phyloP scores from a whole-genome alignment of 139 green algal genomes.

The Chlamydomonas incerta region DNA sequence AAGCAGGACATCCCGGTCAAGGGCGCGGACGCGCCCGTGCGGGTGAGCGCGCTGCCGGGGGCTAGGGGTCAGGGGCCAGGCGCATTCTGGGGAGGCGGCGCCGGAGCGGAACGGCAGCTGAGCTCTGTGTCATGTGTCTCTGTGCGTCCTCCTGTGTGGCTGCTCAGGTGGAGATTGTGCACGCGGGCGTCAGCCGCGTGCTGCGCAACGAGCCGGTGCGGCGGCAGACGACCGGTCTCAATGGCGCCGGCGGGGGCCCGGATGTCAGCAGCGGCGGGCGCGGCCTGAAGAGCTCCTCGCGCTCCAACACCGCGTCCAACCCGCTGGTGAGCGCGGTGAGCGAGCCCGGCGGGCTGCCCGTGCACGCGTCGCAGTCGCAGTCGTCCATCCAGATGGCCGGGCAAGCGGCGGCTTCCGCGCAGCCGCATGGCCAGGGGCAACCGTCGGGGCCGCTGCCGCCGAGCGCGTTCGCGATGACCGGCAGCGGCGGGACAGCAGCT shows the following conservation, averaged over 20 bases:
- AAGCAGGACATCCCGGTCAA: conserved; percentile 74
- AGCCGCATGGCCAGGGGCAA: neutral
- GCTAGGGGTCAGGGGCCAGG: too few species aligned
- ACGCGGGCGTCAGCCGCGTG: conserved; percentile 49
- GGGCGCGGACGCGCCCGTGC: conserved; percentile 23
- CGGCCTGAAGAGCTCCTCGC: neutral
- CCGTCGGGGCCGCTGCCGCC: neutral
- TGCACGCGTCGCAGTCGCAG: neutral
- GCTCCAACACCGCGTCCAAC: neutral
- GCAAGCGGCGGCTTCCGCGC: neutral
- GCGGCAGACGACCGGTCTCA: neutral
- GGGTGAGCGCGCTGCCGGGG: conserved; percentile 44
- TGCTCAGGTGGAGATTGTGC: conserved; percentile 51
- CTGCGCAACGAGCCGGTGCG: conserved; percentile 24
- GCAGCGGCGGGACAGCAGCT: neutral
- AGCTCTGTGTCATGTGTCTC: neutral
- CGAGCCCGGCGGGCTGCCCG: neutral
- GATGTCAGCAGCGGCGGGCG: too few species aligned
- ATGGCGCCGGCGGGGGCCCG: too few species aligned
- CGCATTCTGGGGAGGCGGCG: neutral
- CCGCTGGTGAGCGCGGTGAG: neutral
- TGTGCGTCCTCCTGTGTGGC: too few species aligned
- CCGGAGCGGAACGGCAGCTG: too few species aligned
- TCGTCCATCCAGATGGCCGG: conserved; percentile 12
- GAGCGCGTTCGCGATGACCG: neutral